These are phyloP conservation scores for Celoporthe dispersa DNA, from an alignment of 2,329 filamentous ascomycete genomes.

Conservation along the genomic window DNA sequence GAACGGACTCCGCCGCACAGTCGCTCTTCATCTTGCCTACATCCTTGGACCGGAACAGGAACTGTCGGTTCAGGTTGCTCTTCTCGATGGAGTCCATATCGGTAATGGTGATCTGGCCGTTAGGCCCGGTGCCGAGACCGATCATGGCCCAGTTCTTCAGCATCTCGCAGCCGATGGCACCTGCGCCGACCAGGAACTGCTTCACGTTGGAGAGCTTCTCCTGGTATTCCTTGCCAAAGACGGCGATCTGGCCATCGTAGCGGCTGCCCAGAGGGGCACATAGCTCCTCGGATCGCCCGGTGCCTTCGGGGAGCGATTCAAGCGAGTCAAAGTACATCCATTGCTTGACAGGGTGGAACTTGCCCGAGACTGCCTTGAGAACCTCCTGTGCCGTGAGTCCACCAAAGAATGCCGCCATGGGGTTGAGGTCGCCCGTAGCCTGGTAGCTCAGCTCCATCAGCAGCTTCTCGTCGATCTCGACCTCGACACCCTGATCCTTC, in stretches of 20 bases:
- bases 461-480: slow-evolving; percentile 90
- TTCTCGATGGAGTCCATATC: slow-evolving; percentile 99
- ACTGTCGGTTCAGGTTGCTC: slow-evolving; percentile 97
- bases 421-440: slow-evolving; percentile 85
- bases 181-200: slow-evolving; percentile 93
- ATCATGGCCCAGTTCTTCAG: slow-evolving; percentile 99
- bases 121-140: slow-evolving; percentile 83
- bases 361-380: slow-evolving; percentile 94
- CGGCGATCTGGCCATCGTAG: slow-evolving; percentile 96
- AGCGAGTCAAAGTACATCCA: slow-evolving; percentile 98
- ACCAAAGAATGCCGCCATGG: slow-evolving; percentile 94
- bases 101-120: slow-evolving; percentile 88
- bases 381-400: slow-evolving; percentile 93
- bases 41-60: slow-evolving; percentile 90
- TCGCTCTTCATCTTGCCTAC: slow-evolving; percentile 98
- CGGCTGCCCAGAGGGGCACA: slow-evolving; percentile 85
- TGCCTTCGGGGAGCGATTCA: slow-evolving; percentile 84
- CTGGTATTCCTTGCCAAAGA: slow-evolving; percentile 92
- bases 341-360: slow-evolving; percentile 94
- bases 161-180: slow-evolving; percentile 98
- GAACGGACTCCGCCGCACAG: slow-evolving; percentile 85
- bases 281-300: slow-evolving; percentile 77
- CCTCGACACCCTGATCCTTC: slow-evolving; percentile 73
- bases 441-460: slow-evolving; percentile 94
- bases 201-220: slow-evolving; percentile 89